Base-by-base conservation (phyloP, 805 yeast genomes). In the Saturnispora quitensis region DNA sequence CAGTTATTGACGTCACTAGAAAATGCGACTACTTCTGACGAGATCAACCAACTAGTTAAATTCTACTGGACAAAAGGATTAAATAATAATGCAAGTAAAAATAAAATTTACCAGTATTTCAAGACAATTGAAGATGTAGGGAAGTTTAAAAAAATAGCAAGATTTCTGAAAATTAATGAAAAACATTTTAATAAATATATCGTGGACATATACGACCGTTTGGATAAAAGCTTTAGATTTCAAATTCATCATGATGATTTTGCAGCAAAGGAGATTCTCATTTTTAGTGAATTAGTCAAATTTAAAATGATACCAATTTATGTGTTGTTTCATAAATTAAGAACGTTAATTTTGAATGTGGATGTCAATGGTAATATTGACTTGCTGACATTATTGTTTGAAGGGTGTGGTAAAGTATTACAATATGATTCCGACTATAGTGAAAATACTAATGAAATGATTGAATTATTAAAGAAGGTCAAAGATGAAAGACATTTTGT, bases 211-310 rank as follows among this genome's bases (percentile, higher is more conserved):
- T 64, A 82, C 3, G 73, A 69, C 1, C 71, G 73, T 44, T 66
- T 86, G 43, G 90, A 85, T 60, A 66, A 66, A 43, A 80, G 82
- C 1, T 76, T 86, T 56, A 73, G 86, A 56, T 73, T 76, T 18
- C 87, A 81, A 61, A 71, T 85, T 40, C 76, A 75, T 53, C 75
- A 78, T 34, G 73, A 70, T 50, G 68, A 68, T 18, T 65, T 83
- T 47, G 78, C 78, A 55, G 77, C 81, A 57, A 75, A 73, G 56
- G 78, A 75, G 56, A 75, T 86, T 36, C 72, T 75, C 22, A 84
- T 86, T 58, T 81, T 86, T 57, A 70, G 81, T 47, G 97, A 90
- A 60, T 70, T 89, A 68, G 78, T 84, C 33, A 88, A 86, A 62
- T 89, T 89, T 63, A 80, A 77, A 57, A 65, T 89, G 54, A 72